A percentile compares a stretch with the other conserved stretches of the same genome.
These are phyloP conservation scores for Citrus maxima DNA, from an alignment of 345 rosid species.

Conservation along the genomic window DNA sequence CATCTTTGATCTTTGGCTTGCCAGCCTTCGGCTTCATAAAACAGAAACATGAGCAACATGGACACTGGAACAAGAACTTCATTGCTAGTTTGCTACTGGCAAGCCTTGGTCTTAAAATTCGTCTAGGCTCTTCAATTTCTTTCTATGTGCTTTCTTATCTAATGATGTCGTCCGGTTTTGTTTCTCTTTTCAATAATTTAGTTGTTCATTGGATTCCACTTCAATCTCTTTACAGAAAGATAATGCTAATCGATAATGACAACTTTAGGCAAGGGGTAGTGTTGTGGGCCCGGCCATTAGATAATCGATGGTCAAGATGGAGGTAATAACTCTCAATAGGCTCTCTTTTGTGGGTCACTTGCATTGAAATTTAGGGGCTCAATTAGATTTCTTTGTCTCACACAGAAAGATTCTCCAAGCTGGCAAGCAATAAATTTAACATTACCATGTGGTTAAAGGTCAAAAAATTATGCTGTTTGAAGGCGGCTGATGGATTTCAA, in stretches of 20 bases:
- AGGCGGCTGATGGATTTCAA: background rate
- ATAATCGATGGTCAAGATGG: constrained; percentile 10
- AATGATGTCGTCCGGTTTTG: constrained; percentile 23
- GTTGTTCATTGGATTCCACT: constrained; percentile 49
- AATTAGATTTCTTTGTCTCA: constrained; percentile 21
- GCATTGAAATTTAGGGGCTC: constrained; percentile 17
- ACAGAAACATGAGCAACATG: constrained; percentile 85
- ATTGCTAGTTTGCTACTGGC: constrained; percentile 34
- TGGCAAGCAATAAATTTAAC: constrained; percentile 34
- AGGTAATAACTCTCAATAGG: background rate
- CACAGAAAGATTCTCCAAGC: constrained; percentile 22
- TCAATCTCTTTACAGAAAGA: constrained; percentile 48
- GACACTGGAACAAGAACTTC: constrained; percentile 92
- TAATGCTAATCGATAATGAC: constrained; percentile 29
- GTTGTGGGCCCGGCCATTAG: constrained; percentile 15
- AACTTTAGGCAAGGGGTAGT: constrained; percentile 10
- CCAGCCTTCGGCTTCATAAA: constrained; percentile 75
- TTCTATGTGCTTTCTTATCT: constrained; percentile 23
- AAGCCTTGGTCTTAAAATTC: constrained; percentile 7
- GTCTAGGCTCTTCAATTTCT: constrained; percentile 2
- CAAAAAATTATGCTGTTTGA: background rate
- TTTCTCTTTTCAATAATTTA: background rate
- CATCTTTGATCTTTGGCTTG: constrained; percentile 49
- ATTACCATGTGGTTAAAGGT: background rate
- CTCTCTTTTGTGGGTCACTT: constrained; percentile 29